These are phyloP conservation scores for Termitomyces sp. DNA, from an alignment of 768 basidiomycete genomes.

Conservation along the genomic window DNA sequence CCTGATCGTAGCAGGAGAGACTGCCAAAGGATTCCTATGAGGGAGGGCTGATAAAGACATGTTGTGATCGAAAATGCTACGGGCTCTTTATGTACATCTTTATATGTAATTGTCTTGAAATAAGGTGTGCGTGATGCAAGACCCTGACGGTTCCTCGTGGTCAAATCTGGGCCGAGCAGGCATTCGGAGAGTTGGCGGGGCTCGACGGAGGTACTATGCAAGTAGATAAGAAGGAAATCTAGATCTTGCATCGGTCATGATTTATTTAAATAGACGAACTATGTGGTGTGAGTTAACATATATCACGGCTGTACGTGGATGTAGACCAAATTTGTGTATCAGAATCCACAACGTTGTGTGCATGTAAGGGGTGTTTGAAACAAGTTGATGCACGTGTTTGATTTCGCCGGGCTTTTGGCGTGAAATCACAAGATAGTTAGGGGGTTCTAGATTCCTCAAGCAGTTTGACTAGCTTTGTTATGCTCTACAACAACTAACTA, in stretches of 20 bases:
- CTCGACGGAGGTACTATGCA: slow-evolving; percentile 27
- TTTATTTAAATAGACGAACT: slow-evolving; percentile 10
- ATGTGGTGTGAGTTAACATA: background rate
- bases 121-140: slow-evolving; percentile 21
- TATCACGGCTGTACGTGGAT: background rate
- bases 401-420: no score
- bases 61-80: slow-evolving; percentile 9
- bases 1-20: slow-evolving; percentile 16
- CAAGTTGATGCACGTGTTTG: no score
- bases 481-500: no score
- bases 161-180: background rate
- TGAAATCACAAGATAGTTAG: no score
- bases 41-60: slow-evolving; percentile 15
- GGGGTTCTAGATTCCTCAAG: no score
- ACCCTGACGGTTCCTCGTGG: slow-evolving; percentile 21
- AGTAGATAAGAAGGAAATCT: slow-evolving; percentile 10
- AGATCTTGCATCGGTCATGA: slow-evolving; percentile 8
- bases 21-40: slow-evolving; percentile 16
- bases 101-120: slow-evolving; percentile 16
- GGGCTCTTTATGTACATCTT: slow-evolving; percentile 9
- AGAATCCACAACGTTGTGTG: no score
- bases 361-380: no score
- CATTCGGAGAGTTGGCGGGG: slow-evolving; percentile 37
- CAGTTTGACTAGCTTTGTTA: no score
- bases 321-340: no score